Conservation (phyloP, 139 green algal genomes). For the Axilococcus clingmanii region DNA sequence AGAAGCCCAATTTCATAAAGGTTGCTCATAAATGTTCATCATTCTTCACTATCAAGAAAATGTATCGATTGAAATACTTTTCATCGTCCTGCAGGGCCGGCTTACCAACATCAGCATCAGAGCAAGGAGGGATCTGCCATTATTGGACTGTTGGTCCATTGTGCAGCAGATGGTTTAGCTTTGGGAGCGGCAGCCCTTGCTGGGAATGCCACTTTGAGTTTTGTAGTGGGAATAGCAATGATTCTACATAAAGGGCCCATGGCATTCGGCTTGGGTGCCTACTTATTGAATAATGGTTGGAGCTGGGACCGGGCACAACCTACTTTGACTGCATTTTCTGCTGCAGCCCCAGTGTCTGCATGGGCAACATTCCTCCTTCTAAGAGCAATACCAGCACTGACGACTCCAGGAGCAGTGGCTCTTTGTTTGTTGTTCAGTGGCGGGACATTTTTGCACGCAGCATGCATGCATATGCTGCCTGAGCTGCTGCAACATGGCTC, state of each 20-base stretch:
- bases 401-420: constrained; percentile 6
- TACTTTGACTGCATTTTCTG: constrained; percentile 12
- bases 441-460: constrained; percentile 55
- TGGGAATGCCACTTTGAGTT: constrained; percentile 17
- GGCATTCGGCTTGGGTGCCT: constrained; percentile 43
- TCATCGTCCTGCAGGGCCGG: not conserved
- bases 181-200: constrained; percentile 41
- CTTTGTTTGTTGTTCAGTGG: constrained; percentile 40
- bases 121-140: constrained; percentile 19
- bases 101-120: not conserved
- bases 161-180: constrained; percentile 46
- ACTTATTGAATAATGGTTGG: constrained; percentile 36
- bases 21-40: too few species aligned
- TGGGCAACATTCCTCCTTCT: constrained; percentile 31
- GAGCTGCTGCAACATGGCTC: constrained; percentile 15
- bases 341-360: constrained; percentile 25
- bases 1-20: too few species aligned
- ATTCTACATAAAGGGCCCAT: constrained; percentile 48
- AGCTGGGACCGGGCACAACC: constrained; percentile 8
- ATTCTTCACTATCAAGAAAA: too few species aligned
- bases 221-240: constrained; percentile 35
- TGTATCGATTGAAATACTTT: too few species aligned
- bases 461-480: constrained; percentile 53
- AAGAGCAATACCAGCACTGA: constrained; percentile 9
- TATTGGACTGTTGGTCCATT: constrained; percentile 39